phyloP scores from a whole-genome alignment of 73 alveolate genomes.

The Tetrahymena malaccensis region DNA sequence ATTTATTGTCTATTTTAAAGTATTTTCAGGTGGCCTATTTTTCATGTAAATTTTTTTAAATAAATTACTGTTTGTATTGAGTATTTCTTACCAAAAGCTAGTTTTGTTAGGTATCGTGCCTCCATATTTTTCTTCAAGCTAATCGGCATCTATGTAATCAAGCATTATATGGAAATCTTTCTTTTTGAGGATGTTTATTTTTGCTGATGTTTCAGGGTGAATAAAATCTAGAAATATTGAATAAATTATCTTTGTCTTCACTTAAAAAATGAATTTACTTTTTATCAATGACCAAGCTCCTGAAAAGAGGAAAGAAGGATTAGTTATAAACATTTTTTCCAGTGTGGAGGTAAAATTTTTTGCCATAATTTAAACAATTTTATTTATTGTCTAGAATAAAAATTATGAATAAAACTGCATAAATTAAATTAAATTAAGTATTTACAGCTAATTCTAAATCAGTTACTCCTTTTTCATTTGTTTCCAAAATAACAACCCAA shows the following conservation, averaged over 20 bases:
- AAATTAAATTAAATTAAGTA: neutral
- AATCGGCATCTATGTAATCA: constrained; percentile 37
- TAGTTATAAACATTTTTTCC: constrained; percentile 32
- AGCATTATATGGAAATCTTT: constrained; percentile 9
- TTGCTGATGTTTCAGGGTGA: constrained; percentile 38
- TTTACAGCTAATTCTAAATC: constrained; percentile 21
- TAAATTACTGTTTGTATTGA: neutral
- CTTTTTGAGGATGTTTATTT: constrained; percentile 18
- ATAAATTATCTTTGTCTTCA: neutral
- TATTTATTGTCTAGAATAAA: constrained; percentile 3
- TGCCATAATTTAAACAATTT: constrained; percentile 16
- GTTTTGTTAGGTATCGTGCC: constrained; percentile 67
- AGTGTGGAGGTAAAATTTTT: constrained; percentile 20
- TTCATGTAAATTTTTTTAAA: neutral
- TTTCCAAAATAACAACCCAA: constrained; percentile 34
- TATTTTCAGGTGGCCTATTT: neutral
- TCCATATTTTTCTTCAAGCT: constrained; percentile 67
- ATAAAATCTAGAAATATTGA: neutral
- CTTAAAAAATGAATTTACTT: constrained; percentile 1
- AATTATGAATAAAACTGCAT: neutral
- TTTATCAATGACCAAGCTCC: constrained; percentile 28
- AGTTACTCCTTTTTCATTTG: constrained; percentile 23
- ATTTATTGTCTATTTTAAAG: neutral
- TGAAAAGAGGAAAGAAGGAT: constrained; percentile 24
- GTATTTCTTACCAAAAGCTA: constrained; percentile 45